Evolutionary conservation across 768 basidiomycete species (phyloP), one percentile per base, ranked within the genome.

Genomic region (Kwoniella shandongensis): DNA sequence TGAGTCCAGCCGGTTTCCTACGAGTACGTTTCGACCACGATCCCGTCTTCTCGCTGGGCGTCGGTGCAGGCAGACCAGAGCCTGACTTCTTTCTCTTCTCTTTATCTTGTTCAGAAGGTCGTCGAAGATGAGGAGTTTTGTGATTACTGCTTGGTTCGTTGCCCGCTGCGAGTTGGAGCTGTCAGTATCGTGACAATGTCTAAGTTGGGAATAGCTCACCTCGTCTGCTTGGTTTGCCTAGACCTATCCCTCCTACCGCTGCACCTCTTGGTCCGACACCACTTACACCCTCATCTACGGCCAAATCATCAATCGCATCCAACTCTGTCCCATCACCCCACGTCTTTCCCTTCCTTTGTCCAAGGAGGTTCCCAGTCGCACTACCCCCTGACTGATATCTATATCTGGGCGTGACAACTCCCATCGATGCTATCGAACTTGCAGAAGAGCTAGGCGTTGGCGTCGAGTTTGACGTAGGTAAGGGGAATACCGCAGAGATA

Each of bases 251-350:
- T 17, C 25, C 32, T 11, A 49, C 27, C 35, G 35, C 18, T 39
- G 22, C 49, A 23, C 39, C 51, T 25, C 41, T 41, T 8, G 38
- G 40, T 12, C 26, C 39, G 8, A 22, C 39, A 18, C 47, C 45
- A 41, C 44, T 91, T 85, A 20, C 90, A 88, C 91, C 89, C 44
- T 88, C 81, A 69, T 92, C 88, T 10, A 89, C 88, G 6, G 85
- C 86, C 39, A 94, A 81, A 74, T 96, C 92, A 25, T 93, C 92
- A 56, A 96, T 82, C 2, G 76, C 84, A 67, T 96, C 92, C 50
- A 96, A 79, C 74, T 94, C 92, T 10, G 89, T 91, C 13, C 92
- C 92, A 59, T 79, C 78, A 1, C 78, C 78, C 56, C 75, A 79
- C 3, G 53, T 48, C 57, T 62, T 54, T 17, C n/a, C 20, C 46